Percentiles rank a stretch among this genome's conserved stretches.
phyloP scores from a whole-genome alignment of 2,329 filamentous ascomycete genomes.

The Aureobasidium sp. region DNA sequence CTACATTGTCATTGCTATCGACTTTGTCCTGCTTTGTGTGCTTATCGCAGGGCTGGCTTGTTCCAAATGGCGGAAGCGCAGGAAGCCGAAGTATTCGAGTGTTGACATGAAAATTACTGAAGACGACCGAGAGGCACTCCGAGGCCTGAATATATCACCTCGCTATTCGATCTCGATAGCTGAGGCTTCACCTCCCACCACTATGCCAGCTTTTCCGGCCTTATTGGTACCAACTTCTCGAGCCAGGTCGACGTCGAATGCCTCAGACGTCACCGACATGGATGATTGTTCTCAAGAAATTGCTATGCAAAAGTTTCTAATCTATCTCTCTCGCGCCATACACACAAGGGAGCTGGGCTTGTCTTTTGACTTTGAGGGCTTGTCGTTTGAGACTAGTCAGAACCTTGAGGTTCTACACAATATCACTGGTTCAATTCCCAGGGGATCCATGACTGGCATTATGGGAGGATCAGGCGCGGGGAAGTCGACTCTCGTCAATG shows the following conservation, averaged over 20 bases:
- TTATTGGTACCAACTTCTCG: neutral
- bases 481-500: conserved; percentile 54
- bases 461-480: conserved; percentile 55
- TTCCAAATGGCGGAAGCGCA: conserved; percentile 30
- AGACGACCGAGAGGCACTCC: conserved; percentile 26
- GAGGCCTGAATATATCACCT: conserved; percentile 18
- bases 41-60: conserved; percentile 31
- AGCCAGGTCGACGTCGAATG: neutral
- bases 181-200: conserved; percentile 26
- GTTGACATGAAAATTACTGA: conserved; percentile 18
- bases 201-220: neutral
- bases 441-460: conserved; percentile 50
- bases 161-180: conserved; percentile 14
- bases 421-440: conserved; percentile 49
- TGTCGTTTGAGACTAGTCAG: conserved; percentile 28
- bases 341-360: conserved; percentile 47
- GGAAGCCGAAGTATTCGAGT: conserved; percentile 23
- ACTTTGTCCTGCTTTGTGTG: conserved; percentile 35
- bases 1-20: conserved; percentile 36
- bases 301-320: conserved; percentile 45
- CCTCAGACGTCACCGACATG: conserved; percentile 23
- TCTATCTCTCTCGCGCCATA: conserved; percentile 47
- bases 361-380: conserved; percentile 46
- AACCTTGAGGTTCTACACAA: conserved; percentile 40
- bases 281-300: conserved; percentile 25